Base-by-base conservation (phyloP, 441 rosid species). In the Pelargonium australe region DNA sequence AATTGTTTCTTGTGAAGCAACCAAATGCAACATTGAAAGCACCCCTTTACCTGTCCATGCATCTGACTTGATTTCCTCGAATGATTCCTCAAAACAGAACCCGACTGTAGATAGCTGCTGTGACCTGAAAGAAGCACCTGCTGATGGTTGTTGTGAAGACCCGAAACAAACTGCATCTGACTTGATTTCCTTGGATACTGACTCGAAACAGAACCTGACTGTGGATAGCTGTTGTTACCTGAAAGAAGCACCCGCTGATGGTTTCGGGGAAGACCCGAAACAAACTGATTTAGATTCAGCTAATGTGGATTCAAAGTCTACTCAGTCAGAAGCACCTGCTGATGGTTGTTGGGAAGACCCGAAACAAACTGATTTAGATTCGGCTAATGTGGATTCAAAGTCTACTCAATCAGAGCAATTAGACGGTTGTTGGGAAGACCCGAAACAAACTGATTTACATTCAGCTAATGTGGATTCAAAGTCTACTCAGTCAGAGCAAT, bases 381-480 rank as follows among this genome's bases (percentile, higher is more conserved):
- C 41, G 1, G 41, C 41, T 6, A 5, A 37, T 37, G 41, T 37
- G 8, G 41, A 37, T 37, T 37, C 41, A 37, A 37, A 37, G 41
- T 37, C 41, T 37, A 5, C 41, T 6, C 41, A 37, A 1, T 6
- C 41, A 37, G 41, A 37, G 41, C 41, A 37, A 37, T 37, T 8
- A 28, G 61, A 51, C 63, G 64, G 5, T 31, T 31, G 68, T 51
- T 31, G 47, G 16, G 47, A 58, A 71, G 71, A 67, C 11, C 51
- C 16, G 23, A 8, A n/a, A 43, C 53, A 37, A 57, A 71, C 44
- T 9, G 51, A 64, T 43, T 23, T 44, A 16, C 41, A 20, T 62
- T 68, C 70, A 25, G 23, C 49, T 31, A 41, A 25, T 66, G 16
- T 49, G 64, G 37, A 49, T 65, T 61, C 70, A 73, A 64, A 64